Evolutionary conservation across 2,329 filamentous ascomycete genomes (phyloP).

Genomic region (Acrodontium crateriforme): DNA sequence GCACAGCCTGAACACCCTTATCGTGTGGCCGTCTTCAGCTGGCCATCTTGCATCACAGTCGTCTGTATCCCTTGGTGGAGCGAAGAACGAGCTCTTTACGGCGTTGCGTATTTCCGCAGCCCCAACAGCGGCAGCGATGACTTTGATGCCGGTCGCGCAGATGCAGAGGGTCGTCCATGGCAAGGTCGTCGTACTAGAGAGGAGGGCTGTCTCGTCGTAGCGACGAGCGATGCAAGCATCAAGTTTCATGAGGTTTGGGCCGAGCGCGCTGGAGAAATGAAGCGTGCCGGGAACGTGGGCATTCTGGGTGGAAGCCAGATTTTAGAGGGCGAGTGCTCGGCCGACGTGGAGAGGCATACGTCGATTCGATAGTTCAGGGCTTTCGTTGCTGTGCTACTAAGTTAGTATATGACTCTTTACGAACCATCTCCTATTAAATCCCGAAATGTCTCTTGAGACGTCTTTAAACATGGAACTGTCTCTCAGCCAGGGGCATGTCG

Average conservation of each 20-base stretch:
- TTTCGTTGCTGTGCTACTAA: too few species aligned
- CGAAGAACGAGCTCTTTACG: conserved; percentile 68
- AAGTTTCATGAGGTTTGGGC: conserved; percentile 92
- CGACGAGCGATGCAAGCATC: conserved; percentile 79
- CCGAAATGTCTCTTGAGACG: too few species aligned
- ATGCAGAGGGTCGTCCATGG: conserved; percentile 31
- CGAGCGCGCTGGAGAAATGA: conserved; percentile 18
- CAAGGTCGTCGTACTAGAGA: conserved; percentile 44
- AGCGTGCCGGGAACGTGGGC: conserved; percentile 35
- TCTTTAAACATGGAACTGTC: too few species aligned
- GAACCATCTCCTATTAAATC: too few species aligned
- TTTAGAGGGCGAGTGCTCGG: conserved; percentile 65
- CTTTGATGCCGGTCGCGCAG: conserved; percentile 4
- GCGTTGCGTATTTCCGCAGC: conserved; percentile 67
- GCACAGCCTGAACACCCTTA: conserved; percentile 79
- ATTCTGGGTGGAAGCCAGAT: conserved; percentile 72
- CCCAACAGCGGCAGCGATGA: conserved; percentile 25
- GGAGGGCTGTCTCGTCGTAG: conserved; percentile 80
- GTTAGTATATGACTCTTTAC: too few species aligned
- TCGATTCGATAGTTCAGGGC: conserved; percentile 32
- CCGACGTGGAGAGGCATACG: conserved; percentile 50
- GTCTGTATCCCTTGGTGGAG: conserved; percentile 74
- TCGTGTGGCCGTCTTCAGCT: conserved; percentile 83
- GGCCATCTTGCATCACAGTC: conserved; percentile 80
- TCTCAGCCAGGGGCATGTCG: too few species aligned